Base-by-base conservation (phyloP, 169 alveolate species). In the Fabrea salina region DNA sequence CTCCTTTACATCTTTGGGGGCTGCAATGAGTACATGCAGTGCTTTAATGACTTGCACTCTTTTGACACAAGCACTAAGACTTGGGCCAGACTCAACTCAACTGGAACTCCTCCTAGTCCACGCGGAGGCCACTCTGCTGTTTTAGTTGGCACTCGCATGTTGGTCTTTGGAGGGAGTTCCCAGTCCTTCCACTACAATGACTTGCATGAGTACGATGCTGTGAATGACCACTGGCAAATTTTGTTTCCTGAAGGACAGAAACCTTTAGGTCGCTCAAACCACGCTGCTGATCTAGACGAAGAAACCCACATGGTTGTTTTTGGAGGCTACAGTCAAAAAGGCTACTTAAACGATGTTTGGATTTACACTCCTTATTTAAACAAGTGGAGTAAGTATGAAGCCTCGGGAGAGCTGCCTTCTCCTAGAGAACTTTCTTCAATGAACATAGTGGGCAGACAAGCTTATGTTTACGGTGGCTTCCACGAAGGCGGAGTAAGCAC, bases 41-140 rank as follows among this genome's bases (percentile, higher is more conserved):
- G 89, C 19, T 90, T 72, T 77, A 85, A 92, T 71, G 98, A 92
- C 80, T 74, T 92, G 74, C 94, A 91, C 83, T 93, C 95, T 25
- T 85, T 89, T 22, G 96, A 92, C 61, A 95, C 96, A 5, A 92
- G 85, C 19, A 89, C 96, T 25, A 86, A 83, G 84, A 91, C 93
- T 16, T 89, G 91, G 90, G 25, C 54, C 30, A 82, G 90, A 83
- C 96, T 96, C 11, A 96, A 95, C 25, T 91, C 88, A 77, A 92
- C 95, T 67, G 97, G 98, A 50, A 88, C 84, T 37, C 95, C 94
- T 19, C 98, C 98, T 33, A 80, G 92, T 41, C 91, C 97, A 6
- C 80, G 98, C 80, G 98, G 97, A 25, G 97, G 97, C 5, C 98
- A 95, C 83, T 82, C 95, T 16, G 96, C 97, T 13, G 91, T 96